Base-by-base conservation (phyloP, 163 green algal species). In the Smithsoniella earleae region DNA sequence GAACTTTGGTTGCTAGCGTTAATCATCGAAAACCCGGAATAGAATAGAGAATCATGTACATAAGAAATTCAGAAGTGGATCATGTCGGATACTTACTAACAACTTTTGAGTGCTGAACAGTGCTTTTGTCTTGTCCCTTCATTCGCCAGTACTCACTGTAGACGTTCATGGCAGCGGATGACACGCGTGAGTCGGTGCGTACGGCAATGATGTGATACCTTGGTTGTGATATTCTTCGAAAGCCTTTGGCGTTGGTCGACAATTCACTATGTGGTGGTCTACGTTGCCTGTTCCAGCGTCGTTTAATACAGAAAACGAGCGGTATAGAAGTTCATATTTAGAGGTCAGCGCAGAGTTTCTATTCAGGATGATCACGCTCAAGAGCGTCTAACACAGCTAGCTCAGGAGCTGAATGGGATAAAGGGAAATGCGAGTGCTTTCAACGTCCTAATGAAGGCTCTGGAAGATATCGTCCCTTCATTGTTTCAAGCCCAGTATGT, bases 401-500 rank as follows among this genome's bases (percentile, higher is more conserved):
- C 58, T 33, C 58, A 40, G 58, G n/a, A 69, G 58, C 58, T 69
- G 8, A 30, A 44, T 45, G 58, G 43, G 16, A 30, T 69, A 6
- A 69, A 69, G 25, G 58, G 58, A 22, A 49, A 13, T 33, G 25
- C 6, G 25, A 31, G 43, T 3, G 58, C 58, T n/a, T 69, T 69
- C 27, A n/a, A 30, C 8, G 38, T 69, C 18, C 58, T 69, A 6
- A 30, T 69, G 6, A 69, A 13, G 3, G 25, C 58, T 69, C n/a
- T 69, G 10, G 58, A 69, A 13, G 34, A 69, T 33, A 38, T 69
- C 58, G 43, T 69, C 18, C 58, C 58, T 45, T n/a, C 25, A 31
- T 25, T 69, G 18, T 25, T 36, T 40, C 58, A 69, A 25, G 58
- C 43, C 25, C 1, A 45, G 58, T 69, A 38, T 36, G 58, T 36